phyloP scores from a whole-genome alignment of 345 rosid genomes.

The Carallia pectinifolia region DNA sequence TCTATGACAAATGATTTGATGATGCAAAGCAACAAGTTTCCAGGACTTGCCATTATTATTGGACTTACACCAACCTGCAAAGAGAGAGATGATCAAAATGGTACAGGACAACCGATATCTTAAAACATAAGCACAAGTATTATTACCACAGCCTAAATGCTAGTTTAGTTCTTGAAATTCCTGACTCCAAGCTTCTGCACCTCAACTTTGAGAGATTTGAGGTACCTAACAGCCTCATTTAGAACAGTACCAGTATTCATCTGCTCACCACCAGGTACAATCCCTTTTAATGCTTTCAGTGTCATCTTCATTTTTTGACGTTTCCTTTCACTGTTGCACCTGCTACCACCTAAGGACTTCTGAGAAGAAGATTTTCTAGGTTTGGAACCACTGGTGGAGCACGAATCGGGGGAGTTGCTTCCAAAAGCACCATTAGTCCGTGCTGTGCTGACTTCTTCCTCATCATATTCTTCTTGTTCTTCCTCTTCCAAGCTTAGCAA shows the following conservation, averaged over 20 bases:
- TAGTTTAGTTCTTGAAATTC: conserved; percentile 39
- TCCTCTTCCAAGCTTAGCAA: conserved; percentile 69
- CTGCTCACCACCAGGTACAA: conserved; percentile 71
- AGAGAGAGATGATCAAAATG: conserved; percentile 1
- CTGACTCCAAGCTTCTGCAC: conserved; percentile 67
- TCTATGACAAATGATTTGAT: not conserved
- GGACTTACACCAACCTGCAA: conserved; percentile 6
- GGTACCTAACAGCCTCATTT: conserved; percentile 84
- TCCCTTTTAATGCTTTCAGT: conserved; percentile 68
- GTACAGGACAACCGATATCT: not conserved
- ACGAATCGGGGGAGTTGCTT: conserved; percentile 51
- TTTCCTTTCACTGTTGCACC: conserved; percentile 49
- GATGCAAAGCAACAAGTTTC: conserved; percentile 3
- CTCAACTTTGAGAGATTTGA: conserved; percentile 77
- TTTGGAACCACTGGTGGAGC: conserved; percentile 44
- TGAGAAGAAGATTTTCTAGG: conserved; percentile 38
- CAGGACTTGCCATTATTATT: conserved; percentile 10
- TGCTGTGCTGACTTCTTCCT: conserved; percentile 74
- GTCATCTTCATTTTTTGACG: conserved; percentile 66
- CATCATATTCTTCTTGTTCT: conserved; percentile 46
- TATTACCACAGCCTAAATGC: conserved; percentile 13
- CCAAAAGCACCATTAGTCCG: conserved; percentile 49
- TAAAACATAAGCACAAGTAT: not conserved
- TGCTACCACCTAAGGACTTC: conserved; percentile 38
- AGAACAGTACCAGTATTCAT: conserved; percentile 67